Evolutionary conservation across 1,284 basidiomycete species (phyloP).

Genomic region (Marasmius sp.): DNA sequence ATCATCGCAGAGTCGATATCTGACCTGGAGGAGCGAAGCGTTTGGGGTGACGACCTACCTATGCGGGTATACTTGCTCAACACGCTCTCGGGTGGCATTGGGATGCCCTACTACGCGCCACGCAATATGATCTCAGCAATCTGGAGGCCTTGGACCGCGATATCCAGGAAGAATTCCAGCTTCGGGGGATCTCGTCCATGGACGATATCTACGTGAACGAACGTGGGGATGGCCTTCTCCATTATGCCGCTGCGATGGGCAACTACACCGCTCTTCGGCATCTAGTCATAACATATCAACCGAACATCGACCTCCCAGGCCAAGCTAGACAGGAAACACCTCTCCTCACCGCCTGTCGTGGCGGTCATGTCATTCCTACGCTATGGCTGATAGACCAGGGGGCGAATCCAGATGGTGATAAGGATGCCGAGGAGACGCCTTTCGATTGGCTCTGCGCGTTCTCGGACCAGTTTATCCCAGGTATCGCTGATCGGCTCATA

Average conservation of each 20-base stretch:
- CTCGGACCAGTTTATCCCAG: neutral
- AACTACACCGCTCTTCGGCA: neutral
- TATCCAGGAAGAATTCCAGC: slow-evolving; percentile 3
- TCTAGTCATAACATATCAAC: slow-evolving; percentile 6
- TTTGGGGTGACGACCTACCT: neutral
- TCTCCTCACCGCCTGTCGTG: slow-evolving; percentile 7
- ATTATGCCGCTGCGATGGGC: slow-evolving; percentile 6
- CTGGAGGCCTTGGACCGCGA: neutral
- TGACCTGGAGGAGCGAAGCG: neutral
- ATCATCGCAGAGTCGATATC: neutral
- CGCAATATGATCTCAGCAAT: neutral
- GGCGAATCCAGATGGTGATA: slow-evolving; percentile 3
- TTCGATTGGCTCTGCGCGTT: slow-evolving; percentile 10
- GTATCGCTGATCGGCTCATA: slow-evolving; percentile 6
- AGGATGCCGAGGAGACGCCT: neutral
- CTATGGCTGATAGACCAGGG: slow-evolving; percentile 8
- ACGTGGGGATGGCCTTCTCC: slow-evolving; percentile 8
- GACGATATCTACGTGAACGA: slow-evolving; percentile 11
- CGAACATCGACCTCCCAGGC: slow-evolving; percentile 4
- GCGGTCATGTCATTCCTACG: slow-evolving; percentile 3
- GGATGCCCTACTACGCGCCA: slow-evolving; percentile 1
- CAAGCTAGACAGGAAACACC: slow-evolving; percentile 3
- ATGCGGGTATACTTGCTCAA: neutral
- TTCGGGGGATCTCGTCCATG: slow-evolving; percentile 1
- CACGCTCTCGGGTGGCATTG: neutral